Conservation (phyloP, 2,329 filamentous ascomycete genomes). For the Didymella sp. region DNA sequence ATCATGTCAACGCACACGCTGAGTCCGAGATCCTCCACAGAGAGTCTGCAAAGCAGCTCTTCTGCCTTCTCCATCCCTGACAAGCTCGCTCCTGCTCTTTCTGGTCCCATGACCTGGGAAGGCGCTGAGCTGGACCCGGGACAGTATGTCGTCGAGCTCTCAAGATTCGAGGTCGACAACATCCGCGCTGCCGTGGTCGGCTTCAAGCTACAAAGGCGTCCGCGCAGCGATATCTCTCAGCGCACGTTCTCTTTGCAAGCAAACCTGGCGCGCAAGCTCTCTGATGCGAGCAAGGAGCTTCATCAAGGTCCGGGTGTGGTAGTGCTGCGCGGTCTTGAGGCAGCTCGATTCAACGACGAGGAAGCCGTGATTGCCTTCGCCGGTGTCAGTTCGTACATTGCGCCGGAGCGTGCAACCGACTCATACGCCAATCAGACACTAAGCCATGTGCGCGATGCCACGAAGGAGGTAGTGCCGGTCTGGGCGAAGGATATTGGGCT, state of each 20-base stretch:
- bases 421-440: conserved; percentile 48
- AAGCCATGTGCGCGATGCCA: conserved; percentile 49
- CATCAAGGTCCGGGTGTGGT: conserved; percentile 41
- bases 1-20: conserved; percentile 37
- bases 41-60: conserved; percentile 40
- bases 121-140: conserved; percentile 34
- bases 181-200: conserved; percentile 44
- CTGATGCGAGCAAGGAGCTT: conserved; percentile 36
- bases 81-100: conserved; percentile 37
- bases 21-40: conserved; percentile 40
- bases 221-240: conserved; percentile 13
- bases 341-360: conserved; percentile 46
- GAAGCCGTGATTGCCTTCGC: conserved; percentile 48
- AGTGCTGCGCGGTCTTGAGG: conserved; percentile 44
- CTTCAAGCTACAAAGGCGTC: conserved; percentile 32
- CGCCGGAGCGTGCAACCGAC: conserved; percentile 44
- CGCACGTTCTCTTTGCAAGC: conserved; percentile 33
- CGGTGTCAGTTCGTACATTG: conserved; percentile 43
- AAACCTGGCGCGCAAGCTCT: conserved; percentile 35
- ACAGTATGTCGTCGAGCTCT: conserved; percentile 40
- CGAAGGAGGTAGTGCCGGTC: conserved; percentile 40
- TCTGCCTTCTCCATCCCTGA: conserved; percentile 39
- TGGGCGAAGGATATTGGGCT: conserved; percentile 47
- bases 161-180: conserved; percentile 33
- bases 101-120: conserved; percentile 46